Conservation (phyloP, 805 yeast genomes). For the Tetrapisispora namnaoensis region DNA sequence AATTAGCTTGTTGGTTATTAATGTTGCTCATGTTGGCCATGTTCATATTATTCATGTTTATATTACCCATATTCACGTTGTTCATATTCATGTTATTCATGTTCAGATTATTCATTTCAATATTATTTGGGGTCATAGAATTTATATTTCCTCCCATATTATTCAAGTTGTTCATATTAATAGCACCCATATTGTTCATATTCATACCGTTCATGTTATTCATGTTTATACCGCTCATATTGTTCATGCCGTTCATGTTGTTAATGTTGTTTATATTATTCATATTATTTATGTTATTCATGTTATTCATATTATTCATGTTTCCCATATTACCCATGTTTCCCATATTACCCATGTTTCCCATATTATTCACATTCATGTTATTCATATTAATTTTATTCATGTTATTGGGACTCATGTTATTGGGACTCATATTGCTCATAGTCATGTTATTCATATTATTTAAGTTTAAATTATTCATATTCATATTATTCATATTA, state of each 20-base stretch:
- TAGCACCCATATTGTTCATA: constrained; percentile 1
- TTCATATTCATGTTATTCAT: neutral
- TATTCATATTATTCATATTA: neutral
- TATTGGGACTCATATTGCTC: neutral
- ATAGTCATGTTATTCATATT: constrained; percentile 1
- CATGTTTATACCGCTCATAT: neutral
- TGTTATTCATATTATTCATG: neutral
- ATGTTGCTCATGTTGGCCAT: constrained; percentile 9
- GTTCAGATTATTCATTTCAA: neutral
- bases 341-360: neutral
- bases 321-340: neutral
- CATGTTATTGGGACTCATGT: constrained; percentile 1
- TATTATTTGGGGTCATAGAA: constrained; percentile 22
- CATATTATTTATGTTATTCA: neutral
- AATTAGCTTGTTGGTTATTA: constrained; percentile 22
- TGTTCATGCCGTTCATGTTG: neutral
- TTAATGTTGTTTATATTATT: neutral
- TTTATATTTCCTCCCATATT: constrained; percentile 10
- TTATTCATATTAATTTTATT: neutral
- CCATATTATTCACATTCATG: neutral
- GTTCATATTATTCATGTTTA: neutral
- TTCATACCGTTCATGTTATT: neutral
- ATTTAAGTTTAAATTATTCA: neutral
- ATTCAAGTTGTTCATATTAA: neutral
- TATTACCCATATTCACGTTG: neutral